Evolutionary conservation across 2,329 filamentous ascomycete genomes (phyloP), one percentile per base, ranked within the genome.

Genomic region (Albophoma yamanashiensis): DNA sequence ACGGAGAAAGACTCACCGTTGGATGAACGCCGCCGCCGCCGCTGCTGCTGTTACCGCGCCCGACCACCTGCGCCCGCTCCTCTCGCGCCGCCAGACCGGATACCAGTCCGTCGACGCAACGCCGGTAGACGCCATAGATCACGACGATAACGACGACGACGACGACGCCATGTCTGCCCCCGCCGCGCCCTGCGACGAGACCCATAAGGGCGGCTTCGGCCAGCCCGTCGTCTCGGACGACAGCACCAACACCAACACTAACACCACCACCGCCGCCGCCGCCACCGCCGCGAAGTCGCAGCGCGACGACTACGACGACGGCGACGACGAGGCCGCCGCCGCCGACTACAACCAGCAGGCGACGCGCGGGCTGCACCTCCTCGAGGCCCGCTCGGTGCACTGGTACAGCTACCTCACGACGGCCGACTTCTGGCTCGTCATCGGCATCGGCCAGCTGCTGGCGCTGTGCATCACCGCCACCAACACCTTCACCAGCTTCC

Each of bases 381-480:
- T 88, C 66, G 81, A 87, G 73, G 74, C 76, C 59, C 75, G 74
- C 66, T 78, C 79, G 38, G 76, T 78, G 53, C 77, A 75, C 64
- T 88, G 85, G 85, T 88, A 83, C 75, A 81, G 88, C 52, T 97
- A 94, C 76, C 79, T 97, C 64, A 82, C 81, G 67, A 96, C 92
- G 14, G 81, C 81, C 69, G 90, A 97, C 71, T 97, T 99, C 72
- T 97, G 91, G 84, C 78, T 91, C 66, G 86, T 96, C 52, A 79
- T 97, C 67, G 62, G 85, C 56, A 77, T 97, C 62, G 92, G 92
- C 61, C 92, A 97, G 80, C 74, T 92, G 58, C 85, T 96, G 53
- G 86, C 92, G 5, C 84, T 99, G 61, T 92, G 91, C 78, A 94
- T 96, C 75, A 97, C 92, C 1, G 86, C 85, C 38, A 97, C 92